Evolutionary conservation across 306 rosid genomes (phyloP), one percentile per base, ranked within the genome.

Genomic region (Senna siamea): DNA sequence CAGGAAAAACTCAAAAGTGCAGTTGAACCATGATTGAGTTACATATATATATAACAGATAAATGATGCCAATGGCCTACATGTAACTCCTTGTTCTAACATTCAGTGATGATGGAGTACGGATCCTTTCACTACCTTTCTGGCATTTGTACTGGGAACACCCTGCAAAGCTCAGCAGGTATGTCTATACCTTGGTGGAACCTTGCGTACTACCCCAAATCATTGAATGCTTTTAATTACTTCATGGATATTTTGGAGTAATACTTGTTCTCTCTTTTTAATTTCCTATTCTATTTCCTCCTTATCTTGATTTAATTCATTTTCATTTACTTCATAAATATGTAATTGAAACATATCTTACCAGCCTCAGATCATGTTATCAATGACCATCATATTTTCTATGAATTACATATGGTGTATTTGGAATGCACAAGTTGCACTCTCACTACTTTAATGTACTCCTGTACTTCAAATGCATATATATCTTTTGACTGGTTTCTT

Each of bases 121-220:
- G 60, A 64, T 73, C 79, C 64, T 77, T 52, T 67, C 32, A 10
- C 44, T 20, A 11, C 59, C 76, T 74, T 77, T 73, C 66, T 81
- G 73, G 66, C 57, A 64, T 71, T 71, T 72, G 61, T 74, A 62
- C 86, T 37, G 75, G 46, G 19, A 71, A 69, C 17, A 20, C 61
- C 19, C 79, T 81, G 85, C 71, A 58, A 66, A 60, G 30, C 61
- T 78, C 77, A 78, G 77, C 46, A 63, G 80, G 80, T 70, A 69
- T 78, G 80, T 82, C 86, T 74, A 83, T 82, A 82, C 82, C n/a
- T n/a, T 59, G 56, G 34, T 73, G 63, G 17, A 77, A 61, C 82
- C 67, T 69, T 68, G 74, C 73, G 66, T 68, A 76, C 73, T 26
- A 26, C 41, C 56, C 6, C 19, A 57, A 48, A 78, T 78, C 77